These are phyloP conservation scores for Sarocladiaceae sp. DNA, from an alignment of 2,329 filamentous ascomycete species.

Conservation along the genomic window DNA sequence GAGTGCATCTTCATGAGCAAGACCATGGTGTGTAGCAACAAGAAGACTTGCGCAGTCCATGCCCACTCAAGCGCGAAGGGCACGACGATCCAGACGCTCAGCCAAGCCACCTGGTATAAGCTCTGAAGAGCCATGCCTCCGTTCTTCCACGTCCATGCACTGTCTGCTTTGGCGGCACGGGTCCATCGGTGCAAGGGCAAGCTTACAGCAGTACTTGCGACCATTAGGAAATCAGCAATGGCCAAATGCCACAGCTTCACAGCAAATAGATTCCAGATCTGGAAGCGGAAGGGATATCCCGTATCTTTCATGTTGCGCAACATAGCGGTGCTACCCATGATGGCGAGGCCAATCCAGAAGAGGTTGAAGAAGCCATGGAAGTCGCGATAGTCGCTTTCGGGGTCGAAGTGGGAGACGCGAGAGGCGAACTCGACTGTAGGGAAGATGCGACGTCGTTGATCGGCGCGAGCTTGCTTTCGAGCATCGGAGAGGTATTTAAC, in stretches of 20 bases:
- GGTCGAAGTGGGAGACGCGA: constrained; percentile 93
- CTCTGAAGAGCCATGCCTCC: constrained; percentile 82
- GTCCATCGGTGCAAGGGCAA: constrained; percentile 70
- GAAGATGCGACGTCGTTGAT: constrained; percentile 75
- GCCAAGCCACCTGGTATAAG: constrained; percentile 74
- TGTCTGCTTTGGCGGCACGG: constrained; percentile 45
- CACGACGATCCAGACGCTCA: constrained; percentile 75
- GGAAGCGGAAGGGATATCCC: constrained; percentile 76
- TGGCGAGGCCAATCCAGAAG: constrained; percentile 95
- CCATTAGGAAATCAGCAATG: constrained; percentile 82
- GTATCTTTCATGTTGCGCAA: constrained; percentile 92
- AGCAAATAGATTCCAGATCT: constrained; percentile 85
- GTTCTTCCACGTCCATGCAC: constrained; percentile 64
- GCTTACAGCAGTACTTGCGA: constrained; percentile 65
- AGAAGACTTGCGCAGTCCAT: constrained; percentile 95
- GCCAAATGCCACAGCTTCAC: constrained; percentile 85
- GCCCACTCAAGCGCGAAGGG: constrained; percentile 88
- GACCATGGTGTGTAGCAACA: constrained; percentile 84
- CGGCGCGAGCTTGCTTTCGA: constrained; percentile 75
- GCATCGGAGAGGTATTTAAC: constrained; percentile 80
- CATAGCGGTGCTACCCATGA: constrained; percentile 96
- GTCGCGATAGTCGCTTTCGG: constrained; percentile 83
- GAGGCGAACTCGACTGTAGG: constrained; percentile 89
- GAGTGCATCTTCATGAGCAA: constrained; percentile 99
- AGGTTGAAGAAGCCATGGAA: constrained; percentile 97